Evolutionary conservation across 2,329 filamentous ascomycete genomes (phyloP).

Genomic region (Pseudogymnoascus destructans): DNA sequence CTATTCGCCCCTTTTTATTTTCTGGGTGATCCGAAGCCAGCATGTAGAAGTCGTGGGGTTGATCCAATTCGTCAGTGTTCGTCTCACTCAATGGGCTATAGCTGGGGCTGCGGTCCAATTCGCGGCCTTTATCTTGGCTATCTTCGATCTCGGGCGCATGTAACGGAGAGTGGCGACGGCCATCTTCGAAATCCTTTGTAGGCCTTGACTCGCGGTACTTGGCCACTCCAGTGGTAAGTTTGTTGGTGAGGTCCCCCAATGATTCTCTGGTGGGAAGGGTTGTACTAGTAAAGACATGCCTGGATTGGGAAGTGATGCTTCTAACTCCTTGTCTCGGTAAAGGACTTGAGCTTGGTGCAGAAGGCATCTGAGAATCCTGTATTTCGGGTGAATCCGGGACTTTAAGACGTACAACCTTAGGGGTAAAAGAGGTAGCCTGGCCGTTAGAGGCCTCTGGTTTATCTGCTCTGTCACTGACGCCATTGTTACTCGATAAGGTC

Average conservation of each 20-base stretch:
- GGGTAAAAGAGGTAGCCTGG: not conserved
- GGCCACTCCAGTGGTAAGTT: not conserved
- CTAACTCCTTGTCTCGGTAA: conserved; percentile 21
- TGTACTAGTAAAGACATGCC: not conserved
- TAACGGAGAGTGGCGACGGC: too few species aligned
- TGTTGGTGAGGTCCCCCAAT: not conserved
- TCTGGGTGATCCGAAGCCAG: not conserved
- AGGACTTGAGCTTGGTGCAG: not conserved
- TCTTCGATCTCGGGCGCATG: not conserved
- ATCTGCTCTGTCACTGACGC: not conserved
- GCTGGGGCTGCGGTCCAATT: not conserved
- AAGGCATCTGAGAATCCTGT: not conserved
- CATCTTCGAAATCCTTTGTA: not conserved
- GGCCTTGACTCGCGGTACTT: not conserved
- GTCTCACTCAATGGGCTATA: not conserved
- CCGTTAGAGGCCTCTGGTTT: too few species aligned
- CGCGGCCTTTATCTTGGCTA: not conserved
- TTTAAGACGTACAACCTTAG: not conserved
- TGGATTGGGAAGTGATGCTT: not conserved
- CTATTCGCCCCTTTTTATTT: not conserved
- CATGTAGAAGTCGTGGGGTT: not conserved
- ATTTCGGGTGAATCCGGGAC: not conserved
- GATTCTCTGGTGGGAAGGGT: not conserved
- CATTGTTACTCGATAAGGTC: not conserved
- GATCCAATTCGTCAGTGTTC: not conserved